Percentiles rank a stretch among this genome's conserved stretches.
phyloP scores from a whole-genome alignment of 2,329 filamentous ascomycete genomes.

The Rhinocladiella mackenziei region DNA sequence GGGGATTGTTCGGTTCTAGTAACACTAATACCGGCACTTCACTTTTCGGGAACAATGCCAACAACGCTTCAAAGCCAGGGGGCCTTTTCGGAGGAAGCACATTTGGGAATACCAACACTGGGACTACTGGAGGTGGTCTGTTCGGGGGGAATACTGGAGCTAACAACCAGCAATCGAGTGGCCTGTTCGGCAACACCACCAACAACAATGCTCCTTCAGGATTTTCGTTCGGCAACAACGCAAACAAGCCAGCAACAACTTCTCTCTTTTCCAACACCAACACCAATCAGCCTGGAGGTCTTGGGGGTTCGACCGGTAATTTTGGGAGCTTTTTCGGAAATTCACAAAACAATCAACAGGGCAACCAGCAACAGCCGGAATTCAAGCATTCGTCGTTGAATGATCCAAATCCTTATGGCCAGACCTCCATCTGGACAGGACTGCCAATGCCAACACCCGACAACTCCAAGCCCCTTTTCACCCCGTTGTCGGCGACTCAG shows the following conservation, averaged over 20 bases:
- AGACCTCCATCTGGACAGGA: conserved; percentile 76
- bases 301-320: conserved; percentile 40
- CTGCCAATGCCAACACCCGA: conserved; percentile 60
- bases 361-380: conserved; percentile 51
- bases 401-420: conserved; percentile 85
- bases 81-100: conserved; percentile 42
- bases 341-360: conserved; percentile 51
- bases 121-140: conserved; percentile 35
- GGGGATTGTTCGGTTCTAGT: conserved; percentile 31
- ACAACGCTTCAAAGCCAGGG: conserved; percentile 46
- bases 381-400: conserved; percentile 71
- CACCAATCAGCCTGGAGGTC: conserved; percentile 35
- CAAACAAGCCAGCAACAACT: conserved; percentile 45
- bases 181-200: conserved; percentile 29
- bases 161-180: conserved; percentile 31
- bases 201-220: conserved; percentile 26
- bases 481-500: conserved; percentile 71
- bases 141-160: conserved; percentile 43
- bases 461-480: conserved; percentile 83
- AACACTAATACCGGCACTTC: conserved; percentile 33
- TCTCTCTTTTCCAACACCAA: conserved; percentile 55
- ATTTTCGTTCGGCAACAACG: conserved; percentile 49
- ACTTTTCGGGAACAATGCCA: conserved; percentile 48
- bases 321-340: conserved; percentile 52
- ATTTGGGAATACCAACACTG: conserved; percentile 23